Evolutionary conservation across 345 rosid genomes (phyloP), one percentile per base, ranked within the genome.

Genomic region (Sonneratia caseolaris): DNA sequence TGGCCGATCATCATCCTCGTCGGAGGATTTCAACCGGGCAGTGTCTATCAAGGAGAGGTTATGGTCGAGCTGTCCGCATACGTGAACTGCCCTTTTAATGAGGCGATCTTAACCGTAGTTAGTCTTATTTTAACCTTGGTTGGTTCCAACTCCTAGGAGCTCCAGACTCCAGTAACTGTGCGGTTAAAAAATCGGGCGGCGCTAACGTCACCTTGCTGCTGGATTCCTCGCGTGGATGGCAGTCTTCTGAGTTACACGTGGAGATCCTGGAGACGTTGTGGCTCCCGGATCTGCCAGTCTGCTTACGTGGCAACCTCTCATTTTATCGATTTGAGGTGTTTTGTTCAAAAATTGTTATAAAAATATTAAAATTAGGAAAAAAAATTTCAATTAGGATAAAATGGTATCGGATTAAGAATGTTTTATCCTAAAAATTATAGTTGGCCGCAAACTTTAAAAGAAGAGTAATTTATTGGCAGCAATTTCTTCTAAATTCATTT

Each of bases 1-100:
- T 74, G 56, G 61, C 61, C 72, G 18, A 56, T 22, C 12, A 36
- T 21, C 22, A 62, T n/a, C 13, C 19, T 57, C 64, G 11, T 57
- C 13, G 66, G 66, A 62, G 66, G 38, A 4, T 27, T 27, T 35
- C 27, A 3, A 19, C 22, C n/a, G 22, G 35, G 32, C 36, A 0
- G 7, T 4, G 35, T 21, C 11, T n/a, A 22, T 21, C 12, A 13
- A 10, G 14, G 64, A 6, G 64, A 14, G 64, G 22, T 59, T 24
- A 59, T 8, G 64, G 64, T 22, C 14, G 64, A 59, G 64, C 21
- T 59, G 64, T 59, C 64, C 64, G 35, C 64, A 27, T 62, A 62
- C 13, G 66, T 62, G 27, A 62, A 62, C 66, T 62, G 18, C 38
- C 66, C 66, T 62, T 62, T 62, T 27, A 62, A 62, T 10, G 66